phyloP scores from a whole-genome alignment of 1,284 basidiomycete genomes.

The Bothia castanella region DNA sequence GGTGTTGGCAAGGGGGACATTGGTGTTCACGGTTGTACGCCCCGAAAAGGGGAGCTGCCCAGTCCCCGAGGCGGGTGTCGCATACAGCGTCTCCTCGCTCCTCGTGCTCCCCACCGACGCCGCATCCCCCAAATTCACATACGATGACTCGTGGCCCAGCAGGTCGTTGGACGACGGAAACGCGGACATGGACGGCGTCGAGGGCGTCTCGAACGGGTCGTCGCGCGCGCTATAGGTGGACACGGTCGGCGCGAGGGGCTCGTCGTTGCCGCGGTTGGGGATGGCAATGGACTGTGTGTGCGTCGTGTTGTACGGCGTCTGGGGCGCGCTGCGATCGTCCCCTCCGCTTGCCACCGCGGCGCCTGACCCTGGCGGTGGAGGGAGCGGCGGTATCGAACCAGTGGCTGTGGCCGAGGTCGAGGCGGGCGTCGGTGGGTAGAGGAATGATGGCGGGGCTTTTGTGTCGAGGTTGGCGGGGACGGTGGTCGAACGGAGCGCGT shows the following conservation, averaged over 20 bases:
- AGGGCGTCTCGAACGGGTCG: conserved; percentile 30
- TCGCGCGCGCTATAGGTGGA: conserved; percentile 13
- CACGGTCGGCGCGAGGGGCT: conserved; percentile 29
- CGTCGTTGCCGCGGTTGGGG: conserved; percentile 29
- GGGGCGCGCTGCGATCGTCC: conserved; percentile 2
- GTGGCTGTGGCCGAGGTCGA: neutral
- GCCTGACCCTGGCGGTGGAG: conserved; percentile 16
- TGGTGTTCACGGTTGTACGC: conserved; percentile 2
- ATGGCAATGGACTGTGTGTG: conserved; percentile 23
- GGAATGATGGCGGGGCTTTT: conserved; percentile 18
- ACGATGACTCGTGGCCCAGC: conserved; percentile 2
- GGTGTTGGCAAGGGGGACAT: neutral
- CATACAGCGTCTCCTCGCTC: conserved; percentile 22
- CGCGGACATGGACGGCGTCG: conserved; percentile 27
- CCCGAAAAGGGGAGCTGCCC: neutral
- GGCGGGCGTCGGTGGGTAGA: conserved; percentile 26
- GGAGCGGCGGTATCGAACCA: conserved; percentile 13
- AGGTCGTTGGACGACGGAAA: conserved; percentile 26
- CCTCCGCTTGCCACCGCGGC: neutral
- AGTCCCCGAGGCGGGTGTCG: conserved; percentile 17
- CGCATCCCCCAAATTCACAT: neutral
- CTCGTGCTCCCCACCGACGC: conserved; percentile 10
- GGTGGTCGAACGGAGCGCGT: conserved; percentile 40
- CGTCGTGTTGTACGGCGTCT: conserved; percentile 1
- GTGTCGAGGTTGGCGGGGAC: conserved; percentile 26